These are phyloP conservation scores for Monosporascus sp. DNA, from an alignment of 2,329 filamentous ascomycete genomes.

Conservation along the genomic window DNA sequence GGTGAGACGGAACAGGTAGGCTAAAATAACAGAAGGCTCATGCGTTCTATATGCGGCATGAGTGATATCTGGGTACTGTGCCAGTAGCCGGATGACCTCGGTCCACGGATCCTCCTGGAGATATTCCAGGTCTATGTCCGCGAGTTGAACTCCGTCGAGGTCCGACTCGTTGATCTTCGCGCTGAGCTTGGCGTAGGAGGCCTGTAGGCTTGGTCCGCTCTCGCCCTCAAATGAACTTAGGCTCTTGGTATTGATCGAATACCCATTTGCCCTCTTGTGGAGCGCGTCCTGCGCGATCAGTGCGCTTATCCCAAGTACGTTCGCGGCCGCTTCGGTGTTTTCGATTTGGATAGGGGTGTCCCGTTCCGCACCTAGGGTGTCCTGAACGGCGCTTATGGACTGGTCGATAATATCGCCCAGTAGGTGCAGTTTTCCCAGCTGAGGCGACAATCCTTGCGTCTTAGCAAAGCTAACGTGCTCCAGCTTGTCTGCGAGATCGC, in stretches of 20 bases:
- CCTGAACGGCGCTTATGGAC: constrained; percentile 1
- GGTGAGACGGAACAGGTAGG: constrained; percentile 40
- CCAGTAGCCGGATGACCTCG: constrained; percentile 52
- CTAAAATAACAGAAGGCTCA: constrained; percentile 58
- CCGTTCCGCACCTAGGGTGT: constrained; percentile 1
- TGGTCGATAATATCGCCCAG: constrained; percentile 30
- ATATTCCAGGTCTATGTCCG: constrained; percentile 39
- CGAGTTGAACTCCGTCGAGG: constrained; percentile 52
- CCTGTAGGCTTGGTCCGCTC: constrained; percentile 80
- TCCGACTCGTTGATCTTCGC: constrained; percentile 55
- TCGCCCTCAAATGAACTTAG: constrained; percentile 84
- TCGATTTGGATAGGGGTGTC: neutral
- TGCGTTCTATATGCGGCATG: constrained; percentile 57
- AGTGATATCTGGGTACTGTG: constrained; percentile 60
- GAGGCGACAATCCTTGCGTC: constrained; percentile 37
- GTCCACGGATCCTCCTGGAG: constrained; percentile 22
- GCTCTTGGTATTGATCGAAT: constrained; percentile 70
- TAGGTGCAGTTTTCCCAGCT: constrained; percentile 45
- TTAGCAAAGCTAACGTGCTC: constrained; percentile 43
- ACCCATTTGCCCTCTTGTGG: constrained; percentile 42
- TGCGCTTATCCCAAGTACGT: constrained; percentile 6
- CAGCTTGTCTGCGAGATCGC: constrained; percentile 27
- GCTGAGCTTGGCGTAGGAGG: constrained; percentile 69
- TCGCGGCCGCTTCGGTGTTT: constrained; percentile 2
- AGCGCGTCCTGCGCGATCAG: constrained; percentile 28